Evolutionary conservation across 768 basidiomycete species (phyloP), one percentile per base, ranked within the genome.

Genomic region (Leccinum barrowsii): DNA sequence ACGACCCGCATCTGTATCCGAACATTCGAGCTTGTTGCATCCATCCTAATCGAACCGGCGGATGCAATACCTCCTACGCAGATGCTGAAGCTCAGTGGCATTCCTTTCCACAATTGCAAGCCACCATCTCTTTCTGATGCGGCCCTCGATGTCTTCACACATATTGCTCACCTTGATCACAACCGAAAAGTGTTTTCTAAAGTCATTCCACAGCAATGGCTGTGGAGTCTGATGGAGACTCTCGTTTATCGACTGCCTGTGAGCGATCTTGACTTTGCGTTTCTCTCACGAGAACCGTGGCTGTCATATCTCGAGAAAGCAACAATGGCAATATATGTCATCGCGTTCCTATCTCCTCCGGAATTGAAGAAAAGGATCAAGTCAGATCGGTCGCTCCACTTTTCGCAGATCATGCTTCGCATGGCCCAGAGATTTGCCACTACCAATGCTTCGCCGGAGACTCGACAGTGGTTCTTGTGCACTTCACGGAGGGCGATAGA

Each of bases 231-330:
- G 34, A 84, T 96, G 64, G 80, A 82, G 51, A 79, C 84, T 7
- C 82, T 96, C 15, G 81, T 95, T 57, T 86, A 87, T 66, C 85
- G 94, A 48, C 80, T 98, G n/a, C 96, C 96, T 5, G 72, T 97
- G 50, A 72, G 82, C 24, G 87, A 90, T 57, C 71, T 78, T 17
- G 94, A 97, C 73, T 90, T 92, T 70, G 74, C 85, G 66, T 73
- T 89, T 60, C 73, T 84, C 63, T 73, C 76, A 55, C 78, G 84
- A 61, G 87, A 91, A 67, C 67, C 75, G 21, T 93, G 90, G 86
- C 71, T 94, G 48, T 83, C 85, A 44, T 89, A 92, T 71, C 74
- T 91, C 61, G 91, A 95, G 77, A 90, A 89, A 63, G 75, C 80
- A 54, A 78, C 89, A 49, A 84, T 94, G 79, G 82, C 83, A n/a